Conservation (phyloP, 1,139 yeast genomes). For the Debaryomycetaceae sp. region DNA sequence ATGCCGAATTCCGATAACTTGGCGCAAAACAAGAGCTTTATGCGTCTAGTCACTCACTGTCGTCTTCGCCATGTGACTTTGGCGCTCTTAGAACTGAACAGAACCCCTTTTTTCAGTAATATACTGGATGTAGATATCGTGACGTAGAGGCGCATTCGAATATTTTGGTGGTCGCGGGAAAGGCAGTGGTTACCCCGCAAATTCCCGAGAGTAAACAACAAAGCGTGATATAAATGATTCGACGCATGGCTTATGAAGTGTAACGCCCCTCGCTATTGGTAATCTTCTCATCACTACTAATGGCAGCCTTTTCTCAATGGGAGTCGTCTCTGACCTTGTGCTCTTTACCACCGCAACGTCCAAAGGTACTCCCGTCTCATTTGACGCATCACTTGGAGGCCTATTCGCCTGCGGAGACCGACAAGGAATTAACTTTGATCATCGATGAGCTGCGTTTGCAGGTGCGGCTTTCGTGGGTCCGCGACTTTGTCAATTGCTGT, state of each 20-base stretch:
- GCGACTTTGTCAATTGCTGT: conserved; percentile 6
- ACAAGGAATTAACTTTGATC: conserved; percentile 6
- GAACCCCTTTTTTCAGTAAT: not conserved
- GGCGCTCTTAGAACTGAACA: not conserved
- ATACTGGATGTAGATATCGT: not conserved
- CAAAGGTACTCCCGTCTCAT: not conserved
- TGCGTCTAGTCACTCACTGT: not conserved
- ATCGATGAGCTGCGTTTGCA: conserved; percentile 5
- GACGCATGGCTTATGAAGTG: too few relatives aligned
- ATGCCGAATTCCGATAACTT: too few relatives aligned
- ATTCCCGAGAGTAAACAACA: too few relatives aligned
- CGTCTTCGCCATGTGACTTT: not conserved
- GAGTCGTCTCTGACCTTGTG: too few relatives aligned
- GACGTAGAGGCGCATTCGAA: too few relatives aligned
- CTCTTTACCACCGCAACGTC: not conserved
- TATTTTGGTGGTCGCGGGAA: too few relatives aligned
- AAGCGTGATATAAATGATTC: too few relatives aligned
- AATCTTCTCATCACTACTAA: too few relatives aligned
- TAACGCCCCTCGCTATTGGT: too few relatives aligned
- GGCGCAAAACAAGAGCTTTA: not conserved
- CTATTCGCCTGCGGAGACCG: not conserved
- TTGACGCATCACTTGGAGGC: not conserved
- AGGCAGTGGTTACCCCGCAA: too few relatives aligned
- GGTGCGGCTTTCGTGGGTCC: conserved; percentile 7
- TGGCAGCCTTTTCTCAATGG: too few relatives aligned